Evolutionary conservation across 2,329 filamentous ascomycete species (phyloP).

Genomic region (Geosmithia putterillii): DNA sequence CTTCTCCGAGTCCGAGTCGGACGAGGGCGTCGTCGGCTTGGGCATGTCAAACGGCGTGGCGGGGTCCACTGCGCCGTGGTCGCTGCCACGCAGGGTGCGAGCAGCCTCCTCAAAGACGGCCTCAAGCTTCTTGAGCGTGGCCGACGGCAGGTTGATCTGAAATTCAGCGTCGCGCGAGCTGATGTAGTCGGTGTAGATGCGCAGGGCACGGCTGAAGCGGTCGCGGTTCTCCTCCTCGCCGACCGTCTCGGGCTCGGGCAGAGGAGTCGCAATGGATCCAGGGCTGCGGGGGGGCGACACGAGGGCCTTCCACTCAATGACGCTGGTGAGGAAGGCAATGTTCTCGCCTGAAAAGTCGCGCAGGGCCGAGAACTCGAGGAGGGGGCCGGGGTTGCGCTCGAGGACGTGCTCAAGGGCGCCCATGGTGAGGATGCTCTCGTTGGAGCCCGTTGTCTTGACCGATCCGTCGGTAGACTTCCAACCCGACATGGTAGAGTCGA

Average conservation of each 20-base stretch:
- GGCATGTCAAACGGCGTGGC: conserved; percentile 6
- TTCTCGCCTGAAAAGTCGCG: conserved; percentile 58
- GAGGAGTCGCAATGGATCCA: conserved; percentile 4
- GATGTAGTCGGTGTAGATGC: conserved; percentile 50
- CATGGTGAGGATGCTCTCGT: conserved; percentile 42
- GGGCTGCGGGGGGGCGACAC: conserved; percentile 4
- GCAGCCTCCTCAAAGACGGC: conserved; percentile 41
- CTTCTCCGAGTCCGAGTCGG: conserved; percentile 8
- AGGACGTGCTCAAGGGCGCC: conserved; percentile 47
- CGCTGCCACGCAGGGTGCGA: conserved; percentile 24
- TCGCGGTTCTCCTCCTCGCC: conserved; percentile 17
- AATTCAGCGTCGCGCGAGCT: conserved; percentile 48
- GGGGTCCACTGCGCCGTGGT: conserved; percentile 17
- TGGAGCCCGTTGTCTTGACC: neutral
- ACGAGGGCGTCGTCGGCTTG: neutral
- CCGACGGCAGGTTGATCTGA: conserved; percentile 49
- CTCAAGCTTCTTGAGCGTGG: conserved; percentile 37
- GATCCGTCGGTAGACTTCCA: conserved; percentile 18
- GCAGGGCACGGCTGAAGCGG: conserved; percentile 43
- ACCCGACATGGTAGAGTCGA: conserved; percentile 13
- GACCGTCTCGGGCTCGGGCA: conserved; percentile 7
- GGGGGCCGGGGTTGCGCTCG: conserved; percentile 38
- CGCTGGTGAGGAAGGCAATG: conserved; percentile 49
- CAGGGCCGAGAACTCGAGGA: conserved; percentile 49
- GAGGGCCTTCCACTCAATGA: conserved; percentile 37